A percentile compares a stretch with the other conserved stretches of the same genome.
phyloP scores from a whole-genome alignment of 2,329 filamentous ascomycete genomes.

The Colletotrichum chrysophilum region DNA sequence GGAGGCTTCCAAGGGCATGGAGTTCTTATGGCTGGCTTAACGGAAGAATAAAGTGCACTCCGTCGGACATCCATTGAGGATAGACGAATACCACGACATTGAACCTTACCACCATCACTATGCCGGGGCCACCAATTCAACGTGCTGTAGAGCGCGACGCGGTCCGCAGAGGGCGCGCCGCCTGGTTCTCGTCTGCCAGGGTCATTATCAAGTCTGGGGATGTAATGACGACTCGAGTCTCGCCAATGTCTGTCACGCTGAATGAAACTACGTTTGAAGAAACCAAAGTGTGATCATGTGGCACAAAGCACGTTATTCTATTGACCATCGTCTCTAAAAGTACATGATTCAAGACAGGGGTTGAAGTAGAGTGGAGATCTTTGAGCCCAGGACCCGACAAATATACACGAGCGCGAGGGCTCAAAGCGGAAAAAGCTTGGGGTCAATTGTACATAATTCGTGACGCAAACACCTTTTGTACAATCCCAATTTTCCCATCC shows the following conservation, averaged over 20 bases:
- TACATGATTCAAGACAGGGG: conserved; percentile 40
- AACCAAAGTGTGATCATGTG: not conserved
- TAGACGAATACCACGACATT: conserved; percentile 50
- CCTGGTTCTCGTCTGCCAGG: not conserved
- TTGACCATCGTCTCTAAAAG: conserved; percentile 34
- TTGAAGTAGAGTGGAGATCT: conserved; percentile 49
- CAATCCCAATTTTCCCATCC: conserved; percentile 11
- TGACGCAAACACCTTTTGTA: conserved; percentile 25
- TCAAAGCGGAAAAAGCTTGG: conserved; percentile 19
- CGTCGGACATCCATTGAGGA: conserved; percentile 46
- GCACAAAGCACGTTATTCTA: conserved; percentile 13
- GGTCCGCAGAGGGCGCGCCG: not conserved
- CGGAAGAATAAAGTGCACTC: conserved; percentile 43
- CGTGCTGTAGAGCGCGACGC: not conserved
- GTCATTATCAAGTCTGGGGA: conserved; percentile 4
- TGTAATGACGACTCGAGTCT: conserved; percentile 12
- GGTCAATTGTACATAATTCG: conserved; percentile 28
- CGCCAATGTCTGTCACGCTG: not conserved
- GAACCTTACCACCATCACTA: conserved; percentile 27
- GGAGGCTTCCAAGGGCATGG: conserved; percentile 46
- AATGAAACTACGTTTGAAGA: not conserved
- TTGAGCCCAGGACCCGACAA: conserved; percentile 34
- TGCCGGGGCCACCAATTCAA: not conserved
- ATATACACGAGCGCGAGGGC: conserved; percentile 40
- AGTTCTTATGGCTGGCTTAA: conserved; percentile 48